phyloP scores from a whole-genome alignment of 352 stramenopile genomes.

The Peronospora belbahrii region DNA sequence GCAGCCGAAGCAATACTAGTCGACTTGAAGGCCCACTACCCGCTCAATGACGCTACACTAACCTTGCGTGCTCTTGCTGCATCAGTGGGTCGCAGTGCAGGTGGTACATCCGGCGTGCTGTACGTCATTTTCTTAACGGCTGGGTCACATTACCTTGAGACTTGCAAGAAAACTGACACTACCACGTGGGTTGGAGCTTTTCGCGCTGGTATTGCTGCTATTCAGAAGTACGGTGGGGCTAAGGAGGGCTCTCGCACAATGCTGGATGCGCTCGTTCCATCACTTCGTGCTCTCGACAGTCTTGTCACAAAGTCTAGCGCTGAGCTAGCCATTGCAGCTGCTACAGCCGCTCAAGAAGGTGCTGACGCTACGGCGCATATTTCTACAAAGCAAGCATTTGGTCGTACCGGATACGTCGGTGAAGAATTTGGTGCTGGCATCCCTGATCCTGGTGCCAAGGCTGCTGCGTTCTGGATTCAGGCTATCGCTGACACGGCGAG shows the following conservation, averaged over 20 bases:
- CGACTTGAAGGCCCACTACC: constrained; percentile 48
- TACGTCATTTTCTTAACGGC: constrained; percentile 91
- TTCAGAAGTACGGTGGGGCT: constrained; percentile 91
- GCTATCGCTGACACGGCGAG: constrained; percentile 42
- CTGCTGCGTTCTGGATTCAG: constrained; percentile 87
- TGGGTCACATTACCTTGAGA: constrained; percentile 44
- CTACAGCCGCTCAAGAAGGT: constrained; percentile 69
- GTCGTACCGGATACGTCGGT: constrained; percentile 85
- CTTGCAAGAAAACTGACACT: constrained; percentile 21
- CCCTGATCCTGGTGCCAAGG: constrained; percentile 92
- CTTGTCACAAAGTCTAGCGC: constrained; percentile 12
- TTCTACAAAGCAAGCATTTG: constrained; percentile 58
- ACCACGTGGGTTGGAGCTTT: constrained; percentile 50
- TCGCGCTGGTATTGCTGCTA: constrained; percentile 65
- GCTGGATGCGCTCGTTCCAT: constrained; percentile 92
- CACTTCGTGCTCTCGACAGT: constrained; percentile 45
- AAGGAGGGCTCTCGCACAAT: constrained; percentile 93
- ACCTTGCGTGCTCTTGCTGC: constrained; percentile 55
- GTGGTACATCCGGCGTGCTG: constrained; percentile 91
- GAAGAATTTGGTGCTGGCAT: constrained; percentile 79
- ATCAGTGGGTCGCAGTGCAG: constrained; percentile 74
- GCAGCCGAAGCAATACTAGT: constrained; percentile 84
- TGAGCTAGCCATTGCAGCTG: constrained; percentile 41
- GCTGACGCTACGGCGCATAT: constrained; percentile 90
- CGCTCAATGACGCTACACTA: constrained; percentile 48